phyloP scores from a whole-genome alignment of 2,329 filamentous ascomycete species.

The Chaetothyriales sp. region DNA sequence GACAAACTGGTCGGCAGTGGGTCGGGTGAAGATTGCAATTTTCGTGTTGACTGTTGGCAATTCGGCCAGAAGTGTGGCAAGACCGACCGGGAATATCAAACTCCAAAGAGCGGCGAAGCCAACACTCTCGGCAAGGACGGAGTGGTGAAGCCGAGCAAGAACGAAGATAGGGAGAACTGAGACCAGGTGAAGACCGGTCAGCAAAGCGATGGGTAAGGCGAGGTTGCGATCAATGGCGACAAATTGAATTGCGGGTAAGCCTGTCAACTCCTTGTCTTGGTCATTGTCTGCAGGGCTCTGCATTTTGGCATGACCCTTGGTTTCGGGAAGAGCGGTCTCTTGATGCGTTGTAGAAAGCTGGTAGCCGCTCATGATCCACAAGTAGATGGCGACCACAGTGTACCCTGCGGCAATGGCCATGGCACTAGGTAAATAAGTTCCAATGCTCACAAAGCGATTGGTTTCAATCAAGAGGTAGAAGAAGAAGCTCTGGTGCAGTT shows the following conservation, averaged over 20 bases:
- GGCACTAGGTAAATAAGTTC: slow-evolving; percentile 91
- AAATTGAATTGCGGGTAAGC: slow-evolving; percentile 6
- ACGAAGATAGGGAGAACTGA: slow-evolving; percentile 65
- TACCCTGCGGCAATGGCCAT: slow-evolving; percentile 94
- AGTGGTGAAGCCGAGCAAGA: background rate
- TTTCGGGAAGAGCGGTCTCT: slow-evolving; percentile 9
- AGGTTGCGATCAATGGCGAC: slow-evolving; percentile 28
- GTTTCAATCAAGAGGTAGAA: slow-evolving; percentile 91
- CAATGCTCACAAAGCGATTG: slow-evolving; percentile 92
- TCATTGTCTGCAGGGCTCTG: slow-evolving; percentile 14
- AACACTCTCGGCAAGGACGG: background rate
- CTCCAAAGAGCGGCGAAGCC: background rate
- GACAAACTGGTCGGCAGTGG: slow-evolving; percentile 10
- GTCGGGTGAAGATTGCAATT: slow-evolving; percentile 35
- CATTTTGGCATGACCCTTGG: slow-evolving; percentile 22
- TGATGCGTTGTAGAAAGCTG: slow-evolving; percentile 17
- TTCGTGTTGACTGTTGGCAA: slow-evolving; percentile 27
- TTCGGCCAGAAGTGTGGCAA: slow-evolving; percentile 29
- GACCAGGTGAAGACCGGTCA: slow-evolving; percentile 59
- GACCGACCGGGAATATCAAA: slow-evolving; percentile 35
- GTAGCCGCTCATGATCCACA: slow-evolving; percentile 84
- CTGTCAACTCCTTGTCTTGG: slow-evolving; percentile 2
- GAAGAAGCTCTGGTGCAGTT: slow-evolving; percentile 98
- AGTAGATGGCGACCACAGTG: slow-evolving; percentile 80
- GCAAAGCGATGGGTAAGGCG: slow-evolving; percentile 49